Conservation (phyloP, 768 basidiomycete species). For the Filobasidium floriforme region DNA sequence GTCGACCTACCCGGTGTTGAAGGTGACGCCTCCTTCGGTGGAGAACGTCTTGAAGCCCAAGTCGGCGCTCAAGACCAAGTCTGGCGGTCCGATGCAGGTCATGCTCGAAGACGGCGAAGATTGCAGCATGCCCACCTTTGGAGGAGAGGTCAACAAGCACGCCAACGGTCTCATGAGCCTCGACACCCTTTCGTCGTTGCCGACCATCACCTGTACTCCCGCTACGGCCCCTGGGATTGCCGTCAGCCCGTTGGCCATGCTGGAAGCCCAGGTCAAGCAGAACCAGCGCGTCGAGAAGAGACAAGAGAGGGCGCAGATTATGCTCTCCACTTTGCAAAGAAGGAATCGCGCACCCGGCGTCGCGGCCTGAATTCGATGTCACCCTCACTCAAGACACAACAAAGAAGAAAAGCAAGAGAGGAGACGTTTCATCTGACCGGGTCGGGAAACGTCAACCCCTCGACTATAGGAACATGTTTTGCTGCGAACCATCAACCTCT, state of each 20-base stretch:
- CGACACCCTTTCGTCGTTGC: background rate
- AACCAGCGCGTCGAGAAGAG: constrained; percentile 13
- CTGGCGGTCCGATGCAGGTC: background rate
- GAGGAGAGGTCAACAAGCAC: background rate
- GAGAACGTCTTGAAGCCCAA: background rate
- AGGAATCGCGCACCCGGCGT: constrained; percentile 8
- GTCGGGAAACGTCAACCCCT: no score
- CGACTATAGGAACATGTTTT: no score
- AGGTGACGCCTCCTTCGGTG: constrained; percentile 1
- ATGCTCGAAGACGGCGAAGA: constrained; percentile 1
- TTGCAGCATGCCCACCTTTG: background rate
- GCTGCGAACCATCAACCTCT: no score
- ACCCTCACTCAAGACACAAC: no score
- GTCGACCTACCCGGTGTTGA: background rate
- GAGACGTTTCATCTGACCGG: no score
- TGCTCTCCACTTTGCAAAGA: constrained; percentile 1
- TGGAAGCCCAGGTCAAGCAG: constrained; percentile 10
- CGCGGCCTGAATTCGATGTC: constrained; percentile 2
- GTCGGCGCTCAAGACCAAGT: background rate
- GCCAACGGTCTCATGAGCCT: background rate
- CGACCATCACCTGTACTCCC: constrained; percentile 8
- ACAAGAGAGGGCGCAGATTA: constrained; percentile 1
- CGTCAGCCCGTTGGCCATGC: background rate
- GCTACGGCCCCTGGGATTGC: constrained; percentile 5
- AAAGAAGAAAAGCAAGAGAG: no score